Evolutionary conservation across 805 yeast species (phyloP).

Genomic region (Lachancea quebecensis): DNA sequence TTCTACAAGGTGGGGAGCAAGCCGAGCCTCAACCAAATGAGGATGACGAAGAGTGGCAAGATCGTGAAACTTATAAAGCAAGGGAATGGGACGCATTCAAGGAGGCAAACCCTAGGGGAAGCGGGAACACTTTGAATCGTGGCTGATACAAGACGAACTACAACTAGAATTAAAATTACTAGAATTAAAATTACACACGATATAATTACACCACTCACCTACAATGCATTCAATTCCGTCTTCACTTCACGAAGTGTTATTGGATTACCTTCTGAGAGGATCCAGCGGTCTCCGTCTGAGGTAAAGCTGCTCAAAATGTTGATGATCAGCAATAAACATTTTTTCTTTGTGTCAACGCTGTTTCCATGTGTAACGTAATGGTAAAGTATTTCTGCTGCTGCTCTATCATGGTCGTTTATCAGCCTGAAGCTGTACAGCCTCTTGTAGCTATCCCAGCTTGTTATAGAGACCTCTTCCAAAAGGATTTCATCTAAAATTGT

Average conservation of each 20-base stretch:
- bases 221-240: constrained; percentile 11
- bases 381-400: constrained; percentile 27
- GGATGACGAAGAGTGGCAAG: constrained; percentile 54
- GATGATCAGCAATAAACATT: constrained; percentile 21
- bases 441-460: constrained; percentile 21
- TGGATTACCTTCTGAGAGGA: constrained; percentile 6
- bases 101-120: constrained; percentile 78
- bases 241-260: constrained; percentile 26
- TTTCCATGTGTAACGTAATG: constrained; percentile 12
- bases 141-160: constrained; percentile 33
- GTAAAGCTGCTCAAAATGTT: constrained; percentile 26
- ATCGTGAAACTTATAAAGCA: constrained; percentile 62
- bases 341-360: constrained; percentile 11
- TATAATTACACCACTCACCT: not conserved
- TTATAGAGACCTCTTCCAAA: constrained; percentile 9
- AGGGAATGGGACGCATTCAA: constrained; percentile 92
- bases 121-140: constrained; percentile 76
- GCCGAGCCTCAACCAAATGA: constrained; percentile 38
- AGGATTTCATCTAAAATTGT: constrained; percentile 23
- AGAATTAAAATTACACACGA: not conserved
- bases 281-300: constrained; percentile 25
- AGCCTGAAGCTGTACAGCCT: constrained; percentile 25
- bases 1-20: constrained; percentile 44
- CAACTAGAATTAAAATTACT: not conserved
- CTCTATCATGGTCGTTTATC: constrained; percentile 23